Evolutionary conservation across 169 alveolate genomes (phyloP).

Genomic region (Cyclospora cayetanensis): DNA sequence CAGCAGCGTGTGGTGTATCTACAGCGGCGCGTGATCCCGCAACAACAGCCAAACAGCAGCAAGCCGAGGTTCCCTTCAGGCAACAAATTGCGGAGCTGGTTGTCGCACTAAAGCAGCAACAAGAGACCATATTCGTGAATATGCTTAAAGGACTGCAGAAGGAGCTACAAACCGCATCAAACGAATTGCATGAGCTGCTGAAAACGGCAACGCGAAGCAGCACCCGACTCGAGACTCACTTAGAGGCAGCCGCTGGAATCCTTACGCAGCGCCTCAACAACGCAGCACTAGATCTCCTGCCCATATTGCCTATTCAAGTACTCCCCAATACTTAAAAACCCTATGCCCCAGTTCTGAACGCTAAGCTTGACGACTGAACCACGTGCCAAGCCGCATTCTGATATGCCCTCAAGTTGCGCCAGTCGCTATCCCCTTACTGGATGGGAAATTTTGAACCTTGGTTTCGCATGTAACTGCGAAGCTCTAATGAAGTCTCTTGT

Average conservation of each 20-base stretch:
- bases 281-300: slow-evolving; percentile 42
- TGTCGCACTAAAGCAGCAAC: slow-evolving; percentile 29
- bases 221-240: slow-evolving; percentile 16
- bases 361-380: no score
- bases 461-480: no score
- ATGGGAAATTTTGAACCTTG: no score
- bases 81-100: slow-evolving; percentile 14
- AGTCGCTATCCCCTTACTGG: no score
- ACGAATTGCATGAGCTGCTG: background rate
- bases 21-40: background rate
- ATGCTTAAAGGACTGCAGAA: background rate
- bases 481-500: no score
- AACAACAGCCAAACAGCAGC: background rate
- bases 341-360: no score
- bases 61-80: background rate
- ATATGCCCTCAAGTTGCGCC: no score
- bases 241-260: slow-evolving; percentile 20
- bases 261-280: slow-evolving; percentile 10
- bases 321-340: background rate
- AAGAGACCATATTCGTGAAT: background rate
- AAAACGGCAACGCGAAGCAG: background rate
- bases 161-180: slow-evolving; percentile 15
- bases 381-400: no score
- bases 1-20: no score
- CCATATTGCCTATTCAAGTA: background rate